phyloP scores from a whole-genome alignment of 345 rosid genomes.

The Adansonia digitata region DNA sequence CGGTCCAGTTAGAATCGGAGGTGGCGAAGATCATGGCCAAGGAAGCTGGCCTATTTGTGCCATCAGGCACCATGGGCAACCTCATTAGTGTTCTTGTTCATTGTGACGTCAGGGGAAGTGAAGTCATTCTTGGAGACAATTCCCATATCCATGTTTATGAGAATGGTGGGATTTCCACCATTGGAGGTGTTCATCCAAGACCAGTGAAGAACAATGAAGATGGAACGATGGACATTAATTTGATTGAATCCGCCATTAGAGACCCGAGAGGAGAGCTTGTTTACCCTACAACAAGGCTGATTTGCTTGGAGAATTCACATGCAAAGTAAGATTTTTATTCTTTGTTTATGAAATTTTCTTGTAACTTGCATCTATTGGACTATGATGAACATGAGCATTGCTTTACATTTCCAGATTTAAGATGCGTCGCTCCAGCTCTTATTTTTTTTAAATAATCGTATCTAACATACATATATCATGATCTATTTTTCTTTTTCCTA shows the following conservation, averaged over 20 bases:
- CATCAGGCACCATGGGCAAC: constrained; percentile 97
- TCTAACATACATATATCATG: no score
- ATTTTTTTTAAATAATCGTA: no score
- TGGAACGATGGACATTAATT: constrained; percentile 71
- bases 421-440: no score
- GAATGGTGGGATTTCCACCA: constrained; percentile 86
- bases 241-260: constrained; percentile 76
- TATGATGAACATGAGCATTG: no score
- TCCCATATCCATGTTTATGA: constrained; percentile 78
- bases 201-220: constrained; percentile 71
- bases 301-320: constrained; percentile 92
- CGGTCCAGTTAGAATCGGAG: constrained; percentile 57
- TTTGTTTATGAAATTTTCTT: no score
- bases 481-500: no score
- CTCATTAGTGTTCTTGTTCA: constrained; percentile 86
- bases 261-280: constrained; percentile 65
- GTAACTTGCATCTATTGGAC: no score
- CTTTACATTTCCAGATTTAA: no score
- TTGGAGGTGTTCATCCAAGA: constrained; percentile 92
- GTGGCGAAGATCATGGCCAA: constrained; percentile 71
- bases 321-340: constrained; percentile 61
- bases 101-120: constrained; percentile 88
- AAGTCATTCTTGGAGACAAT: constrained; percentile 87
- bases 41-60: constrained; percentile 89
- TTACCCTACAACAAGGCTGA: constrained; percentile 80